Conservation (phyloP, 192 early-diverging fungal species). For the Backusella circina region DNA sequence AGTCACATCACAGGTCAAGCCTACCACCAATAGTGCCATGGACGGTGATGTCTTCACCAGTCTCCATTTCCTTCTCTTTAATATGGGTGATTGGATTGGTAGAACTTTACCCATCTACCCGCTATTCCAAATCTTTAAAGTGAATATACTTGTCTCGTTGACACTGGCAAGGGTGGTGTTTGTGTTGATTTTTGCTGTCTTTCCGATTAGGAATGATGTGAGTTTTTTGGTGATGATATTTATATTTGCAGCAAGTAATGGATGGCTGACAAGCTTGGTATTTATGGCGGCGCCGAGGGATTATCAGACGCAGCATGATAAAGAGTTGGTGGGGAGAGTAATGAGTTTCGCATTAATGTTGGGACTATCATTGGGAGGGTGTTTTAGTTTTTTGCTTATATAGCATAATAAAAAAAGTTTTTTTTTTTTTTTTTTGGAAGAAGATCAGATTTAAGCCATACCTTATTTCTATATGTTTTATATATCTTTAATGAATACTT, state of each 20-base stretch:
- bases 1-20: constrained; percentile 63
- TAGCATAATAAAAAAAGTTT: not conserved
- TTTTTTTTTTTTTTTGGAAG: too few relatives aligned
- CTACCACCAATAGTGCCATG: constrained; percentile 38
- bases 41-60: constrained; percentile 57
- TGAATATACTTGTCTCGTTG: constrained; percentile 34
- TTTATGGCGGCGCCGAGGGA: constrained; percentile 57
- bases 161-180: constrained; percentile 51
- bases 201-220: constrained; percentile 37
- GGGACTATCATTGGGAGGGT: constrained; percentile 67
- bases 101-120: constrained; percentile 45
- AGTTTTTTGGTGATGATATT: constrained; percentile 51
- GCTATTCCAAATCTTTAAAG: constrained; percentile 44
- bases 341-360: constrained; percentile 59
- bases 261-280: constrained; percentile 57
- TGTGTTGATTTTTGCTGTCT: constrained; percentile 63
- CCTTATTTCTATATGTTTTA: too few relatives aligned
- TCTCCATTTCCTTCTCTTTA: constrained; percentile 69
- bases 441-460: too few relatives aligned
- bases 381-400: constrained; percentile 48
- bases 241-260: constrained; percentile 63
- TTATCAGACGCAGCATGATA: constrained; percentile 17
- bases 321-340: constrained; percentile 58
- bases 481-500: too few relatives aligned
- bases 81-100: constrained; percentile 72